Base-by-base conservation (phyloP, 2,329 filamentous ascomycete species). In the Penicillium sclerotigenum region DNA sequence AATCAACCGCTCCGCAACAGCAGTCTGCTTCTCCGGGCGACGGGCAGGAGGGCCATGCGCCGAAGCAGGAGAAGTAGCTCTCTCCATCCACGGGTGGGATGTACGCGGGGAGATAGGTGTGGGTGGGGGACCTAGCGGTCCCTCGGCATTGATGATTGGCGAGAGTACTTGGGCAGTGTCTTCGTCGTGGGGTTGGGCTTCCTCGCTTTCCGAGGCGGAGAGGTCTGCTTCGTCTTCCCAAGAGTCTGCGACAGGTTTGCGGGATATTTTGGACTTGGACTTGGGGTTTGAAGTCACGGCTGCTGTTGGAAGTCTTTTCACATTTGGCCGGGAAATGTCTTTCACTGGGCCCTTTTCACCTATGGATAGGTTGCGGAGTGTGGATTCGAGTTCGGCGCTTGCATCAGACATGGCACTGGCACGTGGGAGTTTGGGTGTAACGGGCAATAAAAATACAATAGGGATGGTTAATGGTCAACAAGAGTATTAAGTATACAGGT, bases 21-120 rank as follows among this genome's bases (percentile, higher is more conserved):
- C 90, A 59, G 95, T 95, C 59, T 92, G 95, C 80, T 96, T 99
- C 75, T 96, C 92, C 0, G 91, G 93, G 37, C 89, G 78, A 14
- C 68, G 66, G 10, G 63, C 45, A 8, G 65, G 57, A 14, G 59
- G 48, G 33, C 24, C 60, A 49, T 53, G 59, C 47, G 54, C 61
- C 51, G 48, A 51, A 51, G 52, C 64, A 26, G 62, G 49, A 10
- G 66, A 59, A 26, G 47, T 22, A 37, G 56, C 22, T 9, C 55
- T 42, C 8, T 47, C 40, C 22, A 22, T 49, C 66, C 64, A 66
- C 2, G 62, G 57, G 10, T 66, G 52, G 0, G 70, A 68, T 0
- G 57, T 64, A 50, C 70, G 79, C 4, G 85, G 82, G 0, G 84
- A 84, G 62, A 84, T 81, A 11, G 88, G 87, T 0, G 86, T 90